A percentile compares a stretch with the other conserved stretches of the same genome.
phyloP scores from a whole-genome alignment of 2,329 filamentous ascomycete genomes.

The Fusarium torreyae region DNA sequence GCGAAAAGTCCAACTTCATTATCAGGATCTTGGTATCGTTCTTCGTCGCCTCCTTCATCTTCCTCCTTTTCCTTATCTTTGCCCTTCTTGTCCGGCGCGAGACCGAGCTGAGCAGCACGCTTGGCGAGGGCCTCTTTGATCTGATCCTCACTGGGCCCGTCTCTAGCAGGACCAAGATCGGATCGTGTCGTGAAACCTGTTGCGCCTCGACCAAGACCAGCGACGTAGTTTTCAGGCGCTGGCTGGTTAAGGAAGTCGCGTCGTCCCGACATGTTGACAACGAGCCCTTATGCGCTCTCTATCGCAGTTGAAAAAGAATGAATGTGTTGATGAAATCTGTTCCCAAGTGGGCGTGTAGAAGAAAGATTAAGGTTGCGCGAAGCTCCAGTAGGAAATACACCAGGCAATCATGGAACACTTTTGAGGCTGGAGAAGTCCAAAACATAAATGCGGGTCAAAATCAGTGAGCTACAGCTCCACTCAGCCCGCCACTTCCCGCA shows the following conservation, averaged over 20 bases:
- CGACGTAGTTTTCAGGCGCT: conserved; percentile 90
- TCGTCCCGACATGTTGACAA: conserved; percentile 70
- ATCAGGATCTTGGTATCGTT: conserved; percentile 94
- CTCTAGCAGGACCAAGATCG: conserved; percentile 93
- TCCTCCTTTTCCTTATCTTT: conserved; percentile 81
- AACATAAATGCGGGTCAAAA: conserved; percentile 34
- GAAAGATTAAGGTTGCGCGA: conserved; percentile 13
- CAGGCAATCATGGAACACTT: conserved; percentile 30
- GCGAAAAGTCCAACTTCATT: conserved; percentile 97
- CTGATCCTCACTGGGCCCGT: conserved; percentile 96
- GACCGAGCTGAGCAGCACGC: conserved; percentile 86
- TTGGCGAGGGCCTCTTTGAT: conserved; percentile 98
- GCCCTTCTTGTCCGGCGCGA: conserved; percentile 76
- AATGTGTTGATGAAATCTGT: not conserved
- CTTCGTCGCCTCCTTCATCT: conserved; percentile 81
- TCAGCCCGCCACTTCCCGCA: conserved; percentile 19
- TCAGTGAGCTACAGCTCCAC: conserved; percentile 21
- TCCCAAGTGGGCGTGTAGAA: not conserved
- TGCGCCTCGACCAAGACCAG: conserved; percentile 95
- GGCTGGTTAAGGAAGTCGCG: conserved; percentile 91
- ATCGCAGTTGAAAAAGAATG: conserved; percentile 13
- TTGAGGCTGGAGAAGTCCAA: conserved; percentile 22
- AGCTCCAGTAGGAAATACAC: conserved; percentile 26
- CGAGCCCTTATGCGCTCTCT: conserved; percentile 32
- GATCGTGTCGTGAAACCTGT: conserved; percentile 98